Percentiles rank a stretch among this genome's conserved stretches.
Evolutionary conservation across 2,329 filamentous ascomycete genomes (phyloP).

Genomic region (Lachnellula subtilissima): DNA sequence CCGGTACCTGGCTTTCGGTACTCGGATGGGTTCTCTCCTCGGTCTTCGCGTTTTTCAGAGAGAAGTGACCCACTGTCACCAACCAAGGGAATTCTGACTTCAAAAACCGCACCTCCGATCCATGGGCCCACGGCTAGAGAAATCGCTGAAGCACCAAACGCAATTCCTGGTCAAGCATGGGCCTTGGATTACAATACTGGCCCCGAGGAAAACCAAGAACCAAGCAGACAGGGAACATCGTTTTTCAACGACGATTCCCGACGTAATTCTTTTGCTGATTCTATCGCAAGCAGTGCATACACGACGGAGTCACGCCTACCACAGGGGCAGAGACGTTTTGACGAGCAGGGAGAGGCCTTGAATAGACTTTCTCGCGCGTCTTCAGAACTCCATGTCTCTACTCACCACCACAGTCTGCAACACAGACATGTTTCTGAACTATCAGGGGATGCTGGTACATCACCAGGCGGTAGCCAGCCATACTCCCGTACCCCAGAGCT

Average conservation of each 20-base stretch:
- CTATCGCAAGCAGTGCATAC: constrained; percentile 73
- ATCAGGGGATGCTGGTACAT: constrained; percentile 52
- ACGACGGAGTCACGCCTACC: constrained; percentile 70
- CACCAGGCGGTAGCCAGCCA: constrained; percentile 57
- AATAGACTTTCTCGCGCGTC: constrained; percentile 43
- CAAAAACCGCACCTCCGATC: constrained; percentile 69
- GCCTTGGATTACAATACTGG: constrained; percentile 48
- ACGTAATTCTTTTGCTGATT: constrained; percentile 72
- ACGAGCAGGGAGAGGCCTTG: constrained; percentile 48
- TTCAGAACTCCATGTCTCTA: constrained; percentile 44
- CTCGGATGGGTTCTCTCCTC: constrained; percentile 46
- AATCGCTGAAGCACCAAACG: constrained; percentile 68
- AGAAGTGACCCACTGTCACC: constrained; percentile 10
- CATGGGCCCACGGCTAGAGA: constrained; percentile 62
- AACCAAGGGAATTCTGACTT: constrained; percentile 15
- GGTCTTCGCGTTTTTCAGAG: constrained; percentile 13
- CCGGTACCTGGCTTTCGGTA: constrained; percentile 38
- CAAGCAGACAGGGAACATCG: constrained; percentile 31
- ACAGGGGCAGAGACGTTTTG: constrained; percentile 65
- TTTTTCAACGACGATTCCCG: constrained; percentile 51
- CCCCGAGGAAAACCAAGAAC: constrained; percentile 60
- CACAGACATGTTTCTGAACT: constrained; percentile 67
- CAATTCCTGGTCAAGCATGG: constrained; percentile 79
- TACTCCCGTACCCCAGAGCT: constrained; percentile 81
- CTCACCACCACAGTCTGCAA: constrained; percentile 71